Evolutionary conservation across 768 basidiomycete genomes (phyloP).

Genomic region (Strobilomyces dryophilus): DNA sequence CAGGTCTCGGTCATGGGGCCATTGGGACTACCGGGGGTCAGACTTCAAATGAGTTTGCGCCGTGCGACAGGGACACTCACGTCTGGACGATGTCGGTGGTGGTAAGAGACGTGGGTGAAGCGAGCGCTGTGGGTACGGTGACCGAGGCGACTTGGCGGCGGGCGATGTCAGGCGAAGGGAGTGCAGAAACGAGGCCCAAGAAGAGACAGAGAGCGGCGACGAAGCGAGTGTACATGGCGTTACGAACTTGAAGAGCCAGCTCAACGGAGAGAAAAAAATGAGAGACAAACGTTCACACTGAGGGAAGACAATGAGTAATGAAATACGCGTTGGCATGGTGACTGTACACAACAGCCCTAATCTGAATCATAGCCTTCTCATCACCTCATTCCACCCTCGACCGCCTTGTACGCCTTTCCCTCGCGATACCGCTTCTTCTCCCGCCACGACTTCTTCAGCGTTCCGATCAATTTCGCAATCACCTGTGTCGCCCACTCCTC

Average conservation of each 20-base stretch:
- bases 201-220: conserved; percentile 23
- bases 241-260: conserved; percentile 38
- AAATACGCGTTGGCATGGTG: conserved; percentile 17
- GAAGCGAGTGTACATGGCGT: conserved; percentile 22
- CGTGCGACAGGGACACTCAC: conserved; percentile 28
- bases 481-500: conserved; percentile 70
- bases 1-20: conserved; percentile 58
- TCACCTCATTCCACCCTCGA: conserved; percentile 67
- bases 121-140: conserved; percentile 19
- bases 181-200: conserved; percentile 24
- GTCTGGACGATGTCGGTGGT: conserved; percentile 36
- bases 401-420: conserved; percentile 80
- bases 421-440: conserved; percentile 48
- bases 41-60: background rate
- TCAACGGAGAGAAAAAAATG: conserved; percentile 14
- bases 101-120: conserved; percentile 33
- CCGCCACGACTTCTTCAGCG: conserved; percentile 38
- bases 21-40: conserved; percentile 34
- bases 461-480: conserved; percentile 54
- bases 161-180: conserved; percentile 20
- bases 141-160: conserved; percentile 21
- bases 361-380: background rate
- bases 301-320: background rate
- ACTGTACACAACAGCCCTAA: conserved; percentile 1
- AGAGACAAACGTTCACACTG: background rate